Percentiles rank a stretch among this genome's conserved stretches.
Evolutionary conservation across 805 yeast species (phyloP).

Genomic region (Lipomyces kockii): DNA sequence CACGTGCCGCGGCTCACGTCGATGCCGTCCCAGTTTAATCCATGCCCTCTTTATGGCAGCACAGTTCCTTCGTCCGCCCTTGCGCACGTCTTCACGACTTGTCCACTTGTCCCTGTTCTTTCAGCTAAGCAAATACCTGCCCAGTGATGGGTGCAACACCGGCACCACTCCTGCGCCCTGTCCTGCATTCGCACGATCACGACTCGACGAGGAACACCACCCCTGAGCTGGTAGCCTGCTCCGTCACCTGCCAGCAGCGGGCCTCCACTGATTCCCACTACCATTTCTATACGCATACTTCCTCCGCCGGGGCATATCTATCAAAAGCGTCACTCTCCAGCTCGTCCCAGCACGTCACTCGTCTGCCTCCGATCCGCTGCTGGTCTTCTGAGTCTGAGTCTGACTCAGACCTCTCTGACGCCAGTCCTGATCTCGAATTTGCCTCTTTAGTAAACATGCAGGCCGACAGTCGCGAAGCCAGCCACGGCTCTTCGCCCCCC

Average conservation of each 20-base stretch:
- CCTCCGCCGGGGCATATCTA: constrained; percentile 12
- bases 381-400: constrained; percentile 11
- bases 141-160: constrained; percentile 7
- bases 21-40: neutral
- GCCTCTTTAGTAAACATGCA: neutral
- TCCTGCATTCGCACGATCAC: constrained; percentile 4
- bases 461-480: neutral
- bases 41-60: neutral
- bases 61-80: neutral
- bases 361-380: neutral
- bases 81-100: neutral
- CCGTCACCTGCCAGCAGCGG: constrained; percentile 2
- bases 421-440: neutral
- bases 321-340: constrained; percentile 12
- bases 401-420: constrained; percentile 5
- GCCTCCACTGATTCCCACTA: constrained; percentile 14
- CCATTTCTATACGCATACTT: constrained; percentile 4
- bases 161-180: constrained; percentile 3
- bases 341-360: constrained; percentile 9
- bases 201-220: neutral
- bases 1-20: constrained; percentile 30
- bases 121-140: neutral
- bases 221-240: neutral
- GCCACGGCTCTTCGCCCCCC: neutral
- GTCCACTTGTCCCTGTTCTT: neutral